Conservation (phyloP, 1,284 basidiomycete genomes). For the Cutaneotrichosporon cutaneum region DNA sequence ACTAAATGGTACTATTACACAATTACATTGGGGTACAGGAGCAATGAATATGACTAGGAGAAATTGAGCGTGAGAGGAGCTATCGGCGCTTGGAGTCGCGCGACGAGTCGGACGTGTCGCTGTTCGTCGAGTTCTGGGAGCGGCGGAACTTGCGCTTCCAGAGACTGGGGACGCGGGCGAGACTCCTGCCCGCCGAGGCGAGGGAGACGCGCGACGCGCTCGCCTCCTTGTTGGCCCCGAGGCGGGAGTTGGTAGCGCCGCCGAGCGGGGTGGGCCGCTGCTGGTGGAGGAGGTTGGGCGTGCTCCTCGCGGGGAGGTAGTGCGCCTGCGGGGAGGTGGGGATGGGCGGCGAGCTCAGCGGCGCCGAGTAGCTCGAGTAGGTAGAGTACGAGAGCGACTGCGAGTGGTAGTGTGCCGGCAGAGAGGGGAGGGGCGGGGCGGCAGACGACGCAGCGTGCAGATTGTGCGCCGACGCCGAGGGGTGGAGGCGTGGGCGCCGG, state of each 20-base stretch:
- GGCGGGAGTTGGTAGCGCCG: neutral
- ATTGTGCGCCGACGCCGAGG: neutral
- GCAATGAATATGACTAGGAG: too few relatives aligned
- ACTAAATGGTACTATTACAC: neutral
- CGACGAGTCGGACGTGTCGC: slow-evolving; percentile 20
- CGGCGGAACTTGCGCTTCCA: slow-evolving; percentile 4
- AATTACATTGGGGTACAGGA: neutral
- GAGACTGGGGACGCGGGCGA: neutral
- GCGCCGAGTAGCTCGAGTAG: too few relatives aligned
- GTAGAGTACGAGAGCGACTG: neutral
- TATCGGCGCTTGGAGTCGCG: neutral
- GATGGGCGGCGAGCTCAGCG: neutral
- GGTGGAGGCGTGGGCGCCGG: neutral
- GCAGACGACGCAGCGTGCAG: neutral
- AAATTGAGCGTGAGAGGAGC: too few relatives aligned
- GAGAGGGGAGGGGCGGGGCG: neutral
- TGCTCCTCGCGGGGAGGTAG: neutral
- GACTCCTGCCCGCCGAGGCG: neutral
- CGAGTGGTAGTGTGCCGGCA: slow-evolving; percentile 1
- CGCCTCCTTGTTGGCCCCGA: neutral
- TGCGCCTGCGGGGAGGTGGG: neutral
- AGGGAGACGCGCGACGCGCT: neutral
- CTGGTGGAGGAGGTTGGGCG: neutral
- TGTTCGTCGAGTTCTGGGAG: neutral
- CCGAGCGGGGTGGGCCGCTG: neutral